These are phyloP conservation scores for Podaxis carcinomalis DNA, from an alignment of 768 basidiomycete species.

Conservation along the genomic window DNA sequence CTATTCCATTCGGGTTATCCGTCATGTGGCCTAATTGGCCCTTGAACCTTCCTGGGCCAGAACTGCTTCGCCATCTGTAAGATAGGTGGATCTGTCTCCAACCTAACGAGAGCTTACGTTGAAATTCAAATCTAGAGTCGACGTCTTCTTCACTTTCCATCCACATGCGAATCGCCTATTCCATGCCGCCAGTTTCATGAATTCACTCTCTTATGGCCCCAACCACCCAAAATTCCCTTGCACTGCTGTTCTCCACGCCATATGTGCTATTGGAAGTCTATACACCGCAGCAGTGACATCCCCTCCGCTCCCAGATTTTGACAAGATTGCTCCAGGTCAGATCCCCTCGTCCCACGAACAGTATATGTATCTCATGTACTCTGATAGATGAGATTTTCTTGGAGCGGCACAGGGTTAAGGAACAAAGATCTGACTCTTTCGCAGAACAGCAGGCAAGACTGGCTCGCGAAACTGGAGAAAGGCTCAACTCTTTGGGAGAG, in stretches of 20 bases:
- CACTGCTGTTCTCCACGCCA: constrained; percentile 73
- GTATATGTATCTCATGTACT: constrained; percentile 3
- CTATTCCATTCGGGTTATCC: constrained; percentile 28
- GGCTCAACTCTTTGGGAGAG: constrained; percentile 44
- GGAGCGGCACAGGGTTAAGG: constrained; percentile 38
- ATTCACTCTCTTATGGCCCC: constrained; percentile 59
- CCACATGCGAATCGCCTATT: constrained; percentile 71
- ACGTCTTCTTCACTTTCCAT: constrained; percentile 76
- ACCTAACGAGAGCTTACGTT: neutral
- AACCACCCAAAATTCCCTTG: constrained; percentile 72
- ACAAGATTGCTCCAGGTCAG: constrained; percentile 43
- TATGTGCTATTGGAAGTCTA: constrained; percentile 74
- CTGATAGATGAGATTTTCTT: constrained; percentile 51
- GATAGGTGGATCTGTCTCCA: constrained; percentile 17
- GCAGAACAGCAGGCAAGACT: constrained; percentile 59
- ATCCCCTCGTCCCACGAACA: neutral
- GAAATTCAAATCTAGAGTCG: constrained; percentile 42
- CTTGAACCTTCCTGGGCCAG: constrained; percentile 52
- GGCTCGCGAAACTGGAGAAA: constrained; percentile 47
- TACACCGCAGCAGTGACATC: constrained; percentile 68
- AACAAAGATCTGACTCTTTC: constrained; percentile 53
- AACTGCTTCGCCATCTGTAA: constrained; percentile 62
- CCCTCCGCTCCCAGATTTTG: constrained; percentile 47
- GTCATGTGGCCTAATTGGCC: constrained; percentile 61
- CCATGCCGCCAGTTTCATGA: constrained; percentile 62